These are phyloP conservation scores for Capsicum chinense DNA, from an alignment of 257 asterid genomes.

Conservation along the genomic window DNA sequence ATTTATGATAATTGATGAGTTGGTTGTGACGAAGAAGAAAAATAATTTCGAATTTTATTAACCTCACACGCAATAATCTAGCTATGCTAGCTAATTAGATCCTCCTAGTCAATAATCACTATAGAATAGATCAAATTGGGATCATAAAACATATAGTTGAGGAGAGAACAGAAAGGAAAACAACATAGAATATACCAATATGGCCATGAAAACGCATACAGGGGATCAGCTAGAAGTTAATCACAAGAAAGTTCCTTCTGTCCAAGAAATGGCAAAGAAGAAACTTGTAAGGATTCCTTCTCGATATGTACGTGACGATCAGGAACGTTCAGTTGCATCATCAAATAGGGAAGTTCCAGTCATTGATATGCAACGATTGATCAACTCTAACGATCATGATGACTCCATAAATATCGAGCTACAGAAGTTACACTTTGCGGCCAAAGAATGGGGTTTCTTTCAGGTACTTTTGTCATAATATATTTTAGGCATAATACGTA, in stretches of 20 bases:
- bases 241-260: slow-evolving; percentile 59
- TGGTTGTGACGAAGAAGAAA: no score
- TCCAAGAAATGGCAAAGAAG: slow-evolving; percentile 59
- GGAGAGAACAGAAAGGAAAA: no score
- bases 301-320: slow-evolving; percentile 50
- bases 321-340: slow-evolving; percentile 34
- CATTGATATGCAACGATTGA: slow-evolving; percentile 45
- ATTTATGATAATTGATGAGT: no score
- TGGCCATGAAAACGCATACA: no score
- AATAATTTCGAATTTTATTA: no score
- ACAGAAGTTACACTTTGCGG: slow-evolving; percentile 48
- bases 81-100: no score
- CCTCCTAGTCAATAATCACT: no score
- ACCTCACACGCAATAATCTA: no score
- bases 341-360: slow-evolving; percentile 45
- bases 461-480: slow-evolving; percentile 43
- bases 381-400: slow-evolving; percentile 8
- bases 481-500: no score
- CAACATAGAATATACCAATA: no score
- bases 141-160: no score
- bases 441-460: slow-evolving; percentile 66
- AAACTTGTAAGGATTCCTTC: slow-evolving; percentile 42
- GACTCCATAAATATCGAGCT: slow-evolving; percentile 46
- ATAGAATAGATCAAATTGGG: no score
- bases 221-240: not conserved